A percentile compares a stretch with the other conserved stretches of the same genome.
Evolutionary conservation across 2,329 filamentous ascomycete genomes (phyloP).

Genomic region (Paraconiothyrium sp.): DNA sequence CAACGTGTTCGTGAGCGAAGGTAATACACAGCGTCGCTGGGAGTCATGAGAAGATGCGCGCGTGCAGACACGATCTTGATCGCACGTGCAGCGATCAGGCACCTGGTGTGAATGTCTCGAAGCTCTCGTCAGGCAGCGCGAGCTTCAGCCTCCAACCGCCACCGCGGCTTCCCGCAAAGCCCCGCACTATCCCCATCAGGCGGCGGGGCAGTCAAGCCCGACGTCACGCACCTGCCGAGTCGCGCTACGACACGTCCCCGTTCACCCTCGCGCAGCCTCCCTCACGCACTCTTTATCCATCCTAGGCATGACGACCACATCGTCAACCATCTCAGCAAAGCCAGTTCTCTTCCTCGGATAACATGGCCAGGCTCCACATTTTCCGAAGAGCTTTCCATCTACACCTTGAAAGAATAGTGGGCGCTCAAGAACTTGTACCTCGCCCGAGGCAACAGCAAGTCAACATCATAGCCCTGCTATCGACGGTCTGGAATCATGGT

Average conservation of each 20-base stretch:
- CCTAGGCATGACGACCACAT: not conserved
- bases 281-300: not conserved
- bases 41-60: slow-evolving; percentile 31
- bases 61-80: slow-evolving; percentile 22
- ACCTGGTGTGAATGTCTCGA: slow-evolving; percentile 34
- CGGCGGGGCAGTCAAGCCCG: slow-evolving; percentile 9
- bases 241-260: not conserved
- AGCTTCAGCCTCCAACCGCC: slow-evolving; percentile 3
- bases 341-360: no score
- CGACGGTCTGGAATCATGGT: not conserved
- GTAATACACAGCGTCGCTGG: slow-evolving; percentile 11
- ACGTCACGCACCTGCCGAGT: not conserved
- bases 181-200: slow-evolving; percentile 13
- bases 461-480: not conserved
- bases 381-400: no score
- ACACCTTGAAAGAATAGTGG: no score
- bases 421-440: not conserved
- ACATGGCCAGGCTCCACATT: no score
- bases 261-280: not conserved
- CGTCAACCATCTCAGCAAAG: no score
- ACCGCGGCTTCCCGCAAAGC: not conserved
- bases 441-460: not conserved
- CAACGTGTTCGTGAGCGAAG: slow-evolving; percentile 12
- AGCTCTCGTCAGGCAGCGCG: slow-evolving; percentile 18
- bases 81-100: slow-evolving; percentile 31